Conservation (phyloP, 2,329 filamentous ascomycete species). For the Pleurostoma richardsiae region DNA sequence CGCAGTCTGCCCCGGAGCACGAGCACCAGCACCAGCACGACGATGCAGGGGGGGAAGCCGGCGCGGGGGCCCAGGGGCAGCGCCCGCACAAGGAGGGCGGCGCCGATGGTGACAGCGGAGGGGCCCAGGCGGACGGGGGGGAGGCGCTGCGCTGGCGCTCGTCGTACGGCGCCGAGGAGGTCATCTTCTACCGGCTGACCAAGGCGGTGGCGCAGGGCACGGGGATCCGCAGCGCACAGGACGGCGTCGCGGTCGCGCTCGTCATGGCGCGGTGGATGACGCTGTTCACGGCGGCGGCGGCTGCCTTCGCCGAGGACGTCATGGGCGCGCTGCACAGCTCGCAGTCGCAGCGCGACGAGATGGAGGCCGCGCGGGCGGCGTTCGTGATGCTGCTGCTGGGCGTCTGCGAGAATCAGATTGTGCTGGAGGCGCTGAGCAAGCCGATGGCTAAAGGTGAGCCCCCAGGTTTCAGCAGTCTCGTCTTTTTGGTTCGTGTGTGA, state of each 20-base stretch:
- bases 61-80: constrained; percentile 1
- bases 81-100: constrained; percentile 6
- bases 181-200: constrained; percentile 87
- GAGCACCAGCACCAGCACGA: constrained; percentile 3
- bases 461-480: constrained; percentile 9
- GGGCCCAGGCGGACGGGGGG: constrained; percentile 9
- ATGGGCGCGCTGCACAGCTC: constrained; percentile 36
- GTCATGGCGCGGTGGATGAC: constrained; percentile 55
- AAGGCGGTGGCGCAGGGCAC: constrained; percentile 68
- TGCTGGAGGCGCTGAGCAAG: constrained; percentile 49
- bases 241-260: constrained; percentile 44
- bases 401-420: constrained; percentile 53
- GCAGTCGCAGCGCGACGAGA: constrained; percentile 45
- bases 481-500: constrained; percentile 9
- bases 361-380: constrained; percentile 56
- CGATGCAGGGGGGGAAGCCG: constrained; percentile 7
- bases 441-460: constrained; percentile 46
- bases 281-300: constrained; percentile 46
- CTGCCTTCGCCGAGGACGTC: constrained; percentile 39
- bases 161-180: constrained; percentile 70
- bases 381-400: constrained; percentile 60
- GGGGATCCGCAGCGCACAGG: constrained; percentile 37
- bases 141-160: constrained; percentile 40
- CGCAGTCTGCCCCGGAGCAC: constrained; percentile 17
- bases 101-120: constrained; percentile 9